Percentiles rank a stretch among this genome's conserved stretches.
These are phyloP conservation scores for Sindora glabra DNA, from an alignment of 306 rosid species.

Conservation along the genomic window DNA sequence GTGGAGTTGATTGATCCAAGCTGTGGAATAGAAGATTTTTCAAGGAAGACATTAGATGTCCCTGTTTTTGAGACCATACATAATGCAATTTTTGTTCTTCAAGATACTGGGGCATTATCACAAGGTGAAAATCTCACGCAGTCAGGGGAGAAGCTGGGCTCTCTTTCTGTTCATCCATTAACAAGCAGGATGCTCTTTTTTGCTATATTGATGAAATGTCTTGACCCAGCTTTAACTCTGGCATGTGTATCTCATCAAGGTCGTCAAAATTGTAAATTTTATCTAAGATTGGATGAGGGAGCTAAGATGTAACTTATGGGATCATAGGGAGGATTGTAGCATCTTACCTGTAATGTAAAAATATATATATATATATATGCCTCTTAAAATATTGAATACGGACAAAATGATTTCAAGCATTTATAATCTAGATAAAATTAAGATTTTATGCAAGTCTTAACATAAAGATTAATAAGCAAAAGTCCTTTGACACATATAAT, in stretches of 20 bases:
- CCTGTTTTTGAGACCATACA: constrained; percentile 73
- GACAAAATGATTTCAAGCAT: too few relatives aligned
- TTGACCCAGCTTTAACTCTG: constrained; percentile 85
- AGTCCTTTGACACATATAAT: too few relatives aligned
- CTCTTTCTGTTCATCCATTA: constrained; percentile 86
- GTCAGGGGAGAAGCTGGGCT: constrained; percentile 83
- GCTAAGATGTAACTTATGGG: too few relatives aligned
- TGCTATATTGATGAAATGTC: constrained; percentile 85
- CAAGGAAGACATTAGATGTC: constrained; percentile 79
- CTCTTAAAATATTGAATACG: too few relatives aligned
- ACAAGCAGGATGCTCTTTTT: constrained; percentile 88
- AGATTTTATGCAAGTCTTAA: too few relatives aligned
- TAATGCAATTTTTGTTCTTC: constrained; percentile 71
- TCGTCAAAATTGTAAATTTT: too few relatives aligned
- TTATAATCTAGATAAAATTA: too few relatives aligned
- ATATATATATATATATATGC: too few relatives aligned
- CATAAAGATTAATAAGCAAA: too few relatives aligned
- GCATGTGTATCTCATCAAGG: constrained; percentile 90
- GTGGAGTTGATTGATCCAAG: constrained; percentile 80
- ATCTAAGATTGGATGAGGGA: too few relatives aligned
- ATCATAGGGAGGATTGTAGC: too few relatives aligned
- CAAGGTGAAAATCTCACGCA: constrained; percentile 65
- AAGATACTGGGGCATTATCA: constrained; percentile 87
- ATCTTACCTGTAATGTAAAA: too few relatives aligned
- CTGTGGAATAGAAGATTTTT: constrained; percentile 58